Evolutionary conservation across 2,329 filamentous ascomycete species (phyloP).

Genomic region (Aspergillus proliferans): DNA sequence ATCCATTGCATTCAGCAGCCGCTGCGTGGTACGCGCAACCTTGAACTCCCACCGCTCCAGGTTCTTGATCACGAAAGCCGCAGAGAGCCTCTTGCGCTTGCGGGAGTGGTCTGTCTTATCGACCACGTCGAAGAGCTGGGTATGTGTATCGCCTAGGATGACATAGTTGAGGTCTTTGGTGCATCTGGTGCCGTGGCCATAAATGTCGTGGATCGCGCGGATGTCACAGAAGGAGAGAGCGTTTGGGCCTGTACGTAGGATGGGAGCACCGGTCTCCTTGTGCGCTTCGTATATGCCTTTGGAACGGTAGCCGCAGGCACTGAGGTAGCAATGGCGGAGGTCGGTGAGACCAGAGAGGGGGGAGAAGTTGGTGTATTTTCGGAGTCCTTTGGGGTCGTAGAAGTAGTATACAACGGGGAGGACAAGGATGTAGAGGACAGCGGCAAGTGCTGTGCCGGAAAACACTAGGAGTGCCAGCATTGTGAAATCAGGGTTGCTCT

Average conservation of each 20-base stretch:
- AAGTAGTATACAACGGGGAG: conserved; percentile 41
- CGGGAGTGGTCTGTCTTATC: conserved; percentile 34
- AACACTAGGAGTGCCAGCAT: neutral
- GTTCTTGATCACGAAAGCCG: conserved; percentile 36
- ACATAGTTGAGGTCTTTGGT: conserved; percentile 31
- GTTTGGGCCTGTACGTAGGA: conserved; percentile 35
- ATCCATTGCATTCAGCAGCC: conserved; percentile 39
- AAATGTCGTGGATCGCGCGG: conserved; percentile 29
- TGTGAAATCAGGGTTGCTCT: neutral
- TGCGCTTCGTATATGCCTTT: conserved; percentile 37
- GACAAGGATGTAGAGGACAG: conserved; percentile 16
- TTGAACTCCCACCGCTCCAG: conserved; percentile 41
- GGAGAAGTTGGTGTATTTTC: conserved; percentile 38
- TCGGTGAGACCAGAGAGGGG: conserved; percentile 39
- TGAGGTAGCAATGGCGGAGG: conserved; percentile 39
- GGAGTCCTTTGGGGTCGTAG: conserved; percentile 42
- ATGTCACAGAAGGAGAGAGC: conserved; percentile 9
- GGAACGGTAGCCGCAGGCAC: conserved; percentile 37
- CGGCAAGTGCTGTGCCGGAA: neutral
- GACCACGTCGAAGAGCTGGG: conserved; percentile 33
- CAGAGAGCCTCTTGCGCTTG: conserved; percentile 35
- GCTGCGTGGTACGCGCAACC: conserved; percentile 43
- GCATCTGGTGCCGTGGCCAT: conserved; percentile 31
- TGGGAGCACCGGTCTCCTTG: conserved; percentile 29
- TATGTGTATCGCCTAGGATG: conserved; percentile 24